phyloP scores from a whole-genome alignment of 2,329 filamentous ascomycete species.

The Fusarium azukiicola region DNA sequence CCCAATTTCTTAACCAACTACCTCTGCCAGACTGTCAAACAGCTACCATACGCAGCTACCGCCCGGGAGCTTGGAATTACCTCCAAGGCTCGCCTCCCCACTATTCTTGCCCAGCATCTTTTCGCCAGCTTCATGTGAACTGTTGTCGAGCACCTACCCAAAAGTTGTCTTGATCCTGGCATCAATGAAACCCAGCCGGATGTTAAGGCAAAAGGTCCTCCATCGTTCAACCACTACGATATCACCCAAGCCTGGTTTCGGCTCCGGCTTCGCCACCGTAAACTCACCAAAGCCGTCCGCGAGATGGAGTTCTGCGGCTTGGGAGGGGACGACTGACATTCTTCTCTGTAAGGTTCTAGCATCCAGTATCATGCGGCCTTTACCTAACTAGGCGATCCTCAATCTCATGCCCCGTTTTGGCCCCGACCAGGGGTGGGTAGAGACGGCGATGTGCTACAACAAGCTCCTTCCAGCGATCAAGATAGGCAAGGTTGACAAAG shows the following conservation, averaged over 20 bases:
- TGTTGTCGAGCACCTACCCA: neutral
- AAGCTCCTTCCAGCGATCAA: neutral
- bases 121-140: constrained; percentile 5
- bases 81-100: neutral
- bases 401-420: neutral
- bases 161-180: neutral
- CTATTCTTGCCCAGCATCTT: neutral
- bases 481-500: neutral
- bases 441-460: neutral
- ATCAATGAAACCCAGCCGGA: neutral
- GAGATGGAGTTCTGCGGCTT: neutral
- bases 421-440: neutral
- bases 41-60: neutral
- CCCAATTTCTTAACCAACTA: too few relatives aligned
- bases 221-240: neutral
- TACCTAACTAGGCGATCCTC: neutral
- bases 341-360: constrained; percentile 6
- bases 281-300: neutral
- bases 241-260: neutral
- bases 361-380: neutral
- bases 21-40: neutral
- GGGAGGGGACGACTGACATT: neutral
- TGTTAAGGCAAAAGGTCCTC: neutral
- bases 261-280: neutral
- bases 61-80: neutral